phyloP scores from a whole-genome alignment of 495 filamentous ascomycete genomes.

The Eremomyces bilateralis region DNA sequence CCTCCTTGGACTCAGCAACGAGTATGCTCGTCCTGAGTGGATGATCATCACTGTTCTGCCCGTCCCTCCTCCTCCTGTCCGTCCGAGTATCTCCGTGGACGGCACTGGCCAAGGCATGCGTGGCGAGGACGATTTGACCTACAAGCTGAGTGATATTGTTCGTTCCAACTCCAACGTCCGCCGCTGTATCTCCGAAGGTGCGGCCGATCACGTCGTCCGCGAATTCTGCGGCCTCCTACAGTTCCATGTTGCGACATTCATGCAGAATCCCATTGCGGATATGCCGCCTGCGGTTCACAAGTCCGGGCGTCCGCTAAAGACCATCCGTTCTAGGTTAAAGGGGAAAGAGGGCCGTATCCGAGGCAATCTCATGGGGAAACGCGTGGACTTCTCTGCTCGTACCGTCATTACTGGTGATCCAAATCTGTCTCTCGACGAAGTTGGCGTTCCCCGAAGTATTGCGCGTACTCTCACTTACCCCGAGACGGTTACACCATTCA shows the following conservation, averaged over 20 bases:
- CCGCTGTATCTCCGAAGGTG: conserved; percentile 68
- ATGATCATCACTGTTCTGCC: conserved; percentile 92
- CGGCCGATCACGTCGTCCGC: conserved; percentile 64
- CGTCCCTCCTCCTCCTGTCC: conserved; percentile 85
- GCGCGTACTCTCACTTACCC: conserved; percentile 84
- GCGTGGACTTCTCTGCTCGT: conserved; percentile 97
- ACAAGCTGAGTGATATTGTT: conserved; percentile 95
- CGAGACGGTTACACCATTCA: conserved; percentile 93
- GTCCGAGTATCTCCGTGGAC: conserved; percentile 87
- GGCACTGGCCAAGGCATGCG: conserved; percentile 70
- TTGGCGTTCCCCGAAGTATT: conserved; percentile 80
- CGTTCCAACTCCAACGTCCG: conserved; percentile 89
- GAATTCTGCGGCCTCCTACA: conserved; percentile 89
- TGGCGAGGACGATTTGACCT: conserved; percentile 95
- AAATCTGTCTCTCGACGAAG: conserved; percentile 85
- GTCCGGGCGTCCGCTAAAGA: conserved; percentile 85
- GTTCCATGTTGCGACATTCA: conserved; percentile 95
- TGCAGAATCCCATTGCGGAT: conserved; percentile 98
- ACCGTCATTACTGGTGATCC: conserved; percentile 98
- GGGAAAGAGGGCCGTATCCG: conserved; percentile 94
- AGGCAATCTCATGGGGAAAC: conserved; percentile 98
- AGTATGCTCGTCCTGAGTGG: conserved; percentile 93
- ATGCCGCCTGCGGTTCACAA: conserved; percentile 93
- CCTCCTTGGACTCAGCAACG: conserved; percentile 74
- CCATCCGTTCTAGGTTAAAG: conserved; percentile 87